These are phyloP conservation scores for Plectosphaerella sp. DNA, from an alignment of 2,329 filamentous ascomycete genomes.

Conservation along the genomic window DNA sequence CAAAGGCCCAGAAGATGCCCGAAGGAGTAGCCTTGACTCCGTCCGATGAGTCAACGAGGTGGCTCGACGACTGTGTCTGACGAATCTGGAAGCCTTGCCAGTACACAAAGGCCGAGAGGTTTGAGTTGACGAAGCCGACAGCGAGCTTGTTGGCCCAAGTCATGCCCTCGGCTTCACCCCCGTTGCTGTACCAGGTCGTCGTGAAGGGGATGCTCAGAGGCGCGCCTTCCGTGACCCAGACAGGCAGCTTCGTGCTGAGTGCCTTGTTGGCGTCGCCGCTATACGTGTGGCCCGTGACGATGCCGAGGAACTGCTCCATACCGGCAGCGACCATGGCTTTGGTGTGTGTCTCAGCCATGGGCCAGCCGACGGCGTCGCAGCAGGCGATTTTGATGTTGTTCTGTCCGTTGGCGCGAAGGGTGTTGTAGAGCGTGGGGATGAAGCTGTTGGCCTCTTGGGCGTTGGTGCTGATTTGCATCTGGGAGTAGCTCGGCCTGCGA, in stretches of 20 bases:
- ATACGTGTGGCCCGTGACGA: conserved; percentile 35
- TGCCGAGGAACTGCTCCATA: conserved; percentile 24
- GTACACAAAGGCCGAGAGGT: conserved; percentile 48
- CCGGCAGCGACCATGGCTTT: conserved; percentile 27
- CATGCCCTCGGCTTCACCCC: conserved; percentile 44
- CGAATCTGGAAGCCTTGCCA: conserved; percentile 41
- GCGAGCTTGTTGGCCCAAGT: conserved; percentile 53
- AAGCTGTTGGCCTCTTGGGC: conserved; percentile 16
- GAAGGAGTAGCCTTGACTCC: conserved; percentile 23
- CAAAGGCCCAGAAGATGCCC: conserved; percentile 34
- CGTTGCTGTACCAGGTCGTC: conserved; percentile 40
- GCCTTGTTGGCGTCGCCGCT: conserved; percentile 31
- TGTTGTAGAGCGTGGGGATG: conserved; percentile 8
- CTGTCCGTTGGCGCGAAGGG: conserved; percentile 1
- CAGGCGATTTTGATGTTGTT: conserved; percentile 20
- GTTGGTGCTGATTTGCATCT: conserved; percentile 26
- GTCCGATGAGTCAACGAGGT: conserved; percentile 21
- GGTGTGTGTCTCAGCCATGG: conserved; percentile 28
- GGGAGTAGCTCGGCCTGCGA: conserved; percentile 26
- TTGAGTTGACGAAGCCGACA: conserved; percentile 40
- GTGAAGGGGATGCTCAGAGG: conserved; percentile 39
- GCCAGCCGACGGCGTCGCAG: conserved; percentile 35
- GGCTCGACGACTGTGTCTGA: conserved; percentile 19
- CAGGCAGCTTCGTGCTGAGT: conserved; percentile 33
- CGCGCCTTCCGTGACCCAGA: conserved; percentile 49